A percentile compares a stretch with the other conserved stretches of the same genome.
Conservation (phyloP, 2,329 filamentous ascomycete genomes). For the Aspergillus bombycis region DNA sequence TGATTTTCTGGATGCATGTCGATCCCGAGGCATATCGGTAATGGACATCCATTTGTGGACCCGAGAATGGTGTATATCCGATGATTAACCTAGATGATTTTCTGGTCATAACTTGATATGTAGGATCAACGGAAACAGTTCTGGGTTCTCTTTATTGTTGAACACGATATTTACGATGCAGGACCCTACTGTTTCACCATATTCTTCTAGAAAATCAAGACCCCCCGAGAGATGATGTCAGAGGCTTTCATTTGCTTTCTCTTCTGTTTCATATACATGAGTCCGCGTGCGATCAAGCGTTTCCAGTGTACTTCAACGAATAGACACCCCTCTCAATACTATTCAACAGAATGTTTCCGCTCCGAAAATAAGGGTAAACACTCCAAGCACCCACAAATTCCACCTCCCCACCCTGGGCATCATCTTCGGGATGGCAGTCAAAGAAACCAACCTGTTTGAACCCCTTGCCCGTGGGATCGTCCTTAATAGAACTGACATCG, state of each 20-base stretch:
- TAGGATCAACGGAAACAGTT: no score
- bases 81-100: neutral
- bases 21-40: neutral
- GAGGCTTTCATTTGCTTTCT: neutral
- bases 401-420: conserved; percentile 16
- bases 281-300: neutral
- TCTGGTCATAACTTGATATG: neutral
- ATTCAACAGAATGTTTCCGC: conserved; percentile 21
- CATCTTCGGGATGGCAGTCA: conserved; percentile 22
- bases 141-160: no score
- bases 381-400: conserved; percentile 23
- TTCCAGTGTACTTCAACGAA: conserved; percentile 23
- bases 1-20: neutral
- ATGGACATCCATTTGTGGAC: neutral
- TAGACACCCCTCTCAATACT: conserved; percentile 24
- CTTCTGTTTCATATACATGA: neutral
- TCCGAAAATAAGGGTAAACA: conserved; percentile 23
- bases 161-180: neutral
- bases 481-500: conserved; percentile 18
- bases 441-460: conserved; percentile 23
- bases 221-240: neutral
- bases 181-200: neutral
- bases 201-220: neutral
- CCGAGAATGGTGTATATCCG: neutral
- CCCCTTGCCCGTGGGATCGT: conserved; percentile 17